Base-by-base conservation (phyloP, 352 stramenopile species). In the Thraustochytrium striatum region DNA sequence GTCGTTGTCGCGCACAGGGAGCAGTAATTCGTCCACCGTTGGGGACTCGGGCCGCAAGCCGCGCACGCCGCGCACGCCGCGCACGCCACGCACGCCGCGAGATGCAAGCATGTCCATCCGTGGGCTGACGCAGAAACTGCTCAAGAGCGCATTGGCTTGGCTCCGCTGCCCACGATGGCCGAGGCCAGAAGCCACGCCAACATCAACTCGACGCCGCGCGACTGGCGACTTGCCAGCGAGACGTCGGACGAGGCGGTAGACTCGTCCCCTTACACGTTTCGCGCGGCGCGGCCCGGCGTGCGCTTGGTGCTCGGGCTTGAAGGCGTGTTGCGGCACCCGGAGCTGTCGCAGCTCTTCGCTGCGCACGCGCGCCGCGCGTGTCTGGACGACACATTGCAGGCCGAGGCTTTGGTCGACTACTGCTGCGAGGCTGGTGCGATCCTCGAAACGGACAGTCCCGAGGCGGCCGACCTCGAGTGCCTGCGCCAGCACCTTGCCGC, bases 71-170 rank as follows among this genome's bases (percentile, higher is more conserved):
- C n/a, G n/a, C n/a, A n/a, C n/a, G n/a, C n/a, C n/a, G n/a, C n/a
- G n/a, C 35, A 38, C 8, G 28, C 25, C 53, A 19, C 25, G 53
- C 9, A 32, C 25, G 53, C 53, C 53, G 25, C 25, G 53, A 7
- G 5, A 25, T 19, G 53, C 32, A 9, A 61, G 53, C 7, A 7
- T 7, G 0, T 21, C n/a, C 7, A n/a, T n/a, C 30, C 7, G 59
- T 16, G 8, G 7, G 0, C 19, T 65, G 21, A 11, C n/a, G 19
- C 1, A 30, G 55, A 72, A 59, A 19, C 21, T 32, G 21, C 2
- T 11, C 32, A 73, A 73, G 39, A 3, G 33, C 21, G 44, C 41
- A 72, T 75, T 35, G 21, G 41, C 65, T n/a, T 75, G 8, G 65
- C 65, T 39, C 65, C 50, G 13, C 11, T 30, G 8, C 8, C 30